Evolutionary conservation across 371 early-diverging fungal species (phyloP), one percentile per base, ranked within the genome.

Genomic region (Dinochytrium kinnereticum): DNA sequence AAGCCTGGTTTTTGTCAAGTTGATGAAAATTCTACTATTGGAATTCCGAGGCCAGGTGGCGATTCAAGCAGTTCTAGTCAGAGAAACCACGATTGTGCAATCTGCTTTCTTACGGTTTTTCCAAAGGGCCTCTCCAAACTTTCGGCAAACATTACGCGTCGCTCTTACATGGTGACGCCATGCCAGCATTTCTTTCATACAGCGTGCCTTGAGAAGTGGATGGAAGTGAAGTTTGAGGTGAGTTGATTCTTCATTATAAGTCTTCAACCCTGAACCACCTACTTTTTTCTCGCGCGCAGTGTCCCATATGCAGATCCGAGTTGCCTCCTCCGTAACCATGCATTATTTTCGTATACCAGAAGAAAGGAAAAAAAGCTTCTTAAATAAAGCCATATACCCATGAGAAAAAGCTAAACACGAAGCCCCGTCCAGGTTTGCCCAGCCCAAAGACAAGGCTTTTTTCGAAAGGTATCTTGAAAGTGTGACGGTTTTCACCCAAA

Each of bases 151-250:
- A 57, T 31, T n/a, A 21, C 5, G 15, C 51, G 73, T 1, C 67
- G 40, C 30, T 81, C 82, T 24, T 93, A 93, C 71, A 93, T 93
- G 92, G 78, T 93, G 51, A 94, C 94, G 31, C 95, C 94, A 0
- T 94, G 94, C 78, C 89, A 90, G 19, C 94, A 93, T 71, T 72
- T 93, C 40, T 94, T 92, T 80, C 93, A 94, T 79, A 88, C 91
- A 0, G 89, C 90, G n/a, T 94, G 93, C 72, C 73, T 93, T 68
- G 72, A 70, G 49, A 71, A 86, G 82, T 94, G 94, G 94, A 94
- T 94, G 93, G 87, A 90, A 61, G 90, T 93, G 57, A 93, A 93
- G 78, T 83, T 93, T 24, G 93, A 93, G 77, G 77, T 77, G 34
- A 36, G 5, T 55, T 26, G 24, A 30, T 7, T 7, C 34, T 33